Evolutionary conservation across 2,329 filamentous ascomycete genomes (phyloP), one percentile per base, ranked within the genome.

Genomic region (Clonostachys sp.): DNA sequence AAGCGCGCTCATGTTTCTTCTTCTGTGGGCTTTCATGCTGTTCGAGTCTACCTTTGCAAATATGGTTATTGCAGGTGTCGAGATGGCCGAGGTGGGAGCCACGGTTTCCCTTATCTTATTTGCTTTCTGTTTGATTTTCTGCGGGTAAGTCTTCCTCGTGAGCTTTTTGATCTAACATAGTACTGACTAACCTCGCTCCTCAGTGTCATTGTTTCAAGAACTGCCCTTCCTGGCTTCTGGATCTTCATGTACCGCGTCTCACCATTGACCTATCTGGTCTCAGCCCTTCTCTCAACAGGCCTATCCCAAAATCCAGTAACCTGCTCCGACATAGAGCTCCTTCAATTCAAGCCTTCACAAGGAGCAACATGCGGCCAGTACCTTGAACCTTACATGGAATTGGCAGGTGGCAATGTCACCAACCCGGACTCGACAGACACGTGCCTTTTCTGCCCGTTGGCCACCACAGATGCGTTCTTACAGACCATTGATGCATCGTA

Each of bases 1-100:
- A 33, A 87, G 89, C 9, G 86, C 73, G 1, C 78, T 94, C 17
- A 87, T 92, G 78, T 90, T 91, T 72, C 72, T 95, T 30, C 81
- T 90, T 55, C 72, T 91, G 40, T 76, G 83, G 60, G 77, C 55
- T 73, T 84, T 49, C 72, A 82, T 52, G 83, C 90, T 58, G 75
- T 91, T 59, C 70, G 90, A 84, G 43, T 81, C 77, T 12, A 83
- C 86, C 0, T 90, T 91, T 55, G 81, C 86, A 0, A 81, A 88
- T 78, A 78, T 82, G 35, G 87, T 91, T 48, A 83, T 84, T 2
- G 84, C 81, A 3, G 73, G 83, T 14, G 79, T 91, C 36, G 83
- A 83, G 0, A 76, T 86, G 48, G 84, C 85, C 2, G 78, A 86
- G 55, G 87, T 84, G 0, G 86, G 84, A 6, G 79, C 78, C 7